Percentiles rank a stretch among this genome's conserved stretches.
Evolutionary conservation across 2,329 filamentous ascomycete species (phyloP).

Genomic region (Nannizzia gypsea): DNA sequence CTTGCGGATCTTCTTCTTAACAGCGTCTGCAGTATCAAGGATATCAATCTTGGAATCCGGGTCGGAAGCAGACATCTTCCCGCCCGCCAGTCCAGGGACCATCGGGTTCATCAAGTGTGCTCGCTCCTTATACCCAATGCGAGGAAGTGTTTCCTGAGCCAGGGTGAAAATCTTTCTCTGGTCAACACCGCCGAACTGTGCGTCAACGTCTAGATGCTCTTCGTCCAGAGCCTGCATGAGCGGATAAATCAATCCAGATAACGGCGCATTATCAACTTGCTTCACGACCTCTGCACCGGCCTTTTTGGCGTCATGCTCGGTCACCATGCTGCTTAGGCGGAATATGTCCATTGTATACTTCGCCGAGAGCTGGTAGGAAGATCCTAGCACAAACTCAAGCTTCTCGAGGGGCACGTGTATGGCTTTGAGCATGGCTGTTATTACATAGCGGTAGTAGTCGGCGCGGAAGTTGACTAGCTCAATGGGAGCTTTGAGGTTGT

Average conservation of each 20-base stretch:
- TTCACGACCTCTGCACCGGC: constrained; percentile 92
- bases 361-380: constrained; percentile 54
- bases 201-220: constrained; percentile 75
- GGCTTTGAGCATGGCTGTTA: constrained; percentile 57
- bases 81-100: constrained; percentile 71
- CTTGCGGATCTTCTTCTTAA: constrained; percentile 76
- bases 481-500: constrained; percentile 61
- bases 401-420: constrained; percentile 62
- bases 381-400: constrained; percentile 66
- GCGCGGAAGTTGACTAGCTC: constrained; percentile 67
- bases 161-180: constrained; percentile 83
- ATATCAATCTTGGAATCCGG: constrained; percentile 66
- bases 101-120: constrained; percentile 74
- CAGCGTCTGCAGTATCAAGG: constrained; percentile 62
- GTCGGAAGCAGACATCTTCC: constrained; percentile 76
- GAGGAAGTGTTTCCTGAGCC: constrained; percentile 73
- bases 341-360: constrained; percentile 84
- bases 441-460: constrained; percentile 63
- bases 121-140: constrained; percentile 69
- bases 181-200: constrained; percentile 73
- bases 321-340: constrained; percentile 57
- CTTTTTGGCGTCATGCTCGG: constrained; percentile 73
- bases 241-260: constrained; percentile 69
- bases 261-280: constrained; percentile 64
- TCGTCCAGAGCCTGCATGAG: constrained; percentile 87